Evolutionary conservation across 176 grass and related monocot species (phyloP), one percentile per base, ranked within the genome.

Genomic region (Puccinellia tenuiflora): DNA sequence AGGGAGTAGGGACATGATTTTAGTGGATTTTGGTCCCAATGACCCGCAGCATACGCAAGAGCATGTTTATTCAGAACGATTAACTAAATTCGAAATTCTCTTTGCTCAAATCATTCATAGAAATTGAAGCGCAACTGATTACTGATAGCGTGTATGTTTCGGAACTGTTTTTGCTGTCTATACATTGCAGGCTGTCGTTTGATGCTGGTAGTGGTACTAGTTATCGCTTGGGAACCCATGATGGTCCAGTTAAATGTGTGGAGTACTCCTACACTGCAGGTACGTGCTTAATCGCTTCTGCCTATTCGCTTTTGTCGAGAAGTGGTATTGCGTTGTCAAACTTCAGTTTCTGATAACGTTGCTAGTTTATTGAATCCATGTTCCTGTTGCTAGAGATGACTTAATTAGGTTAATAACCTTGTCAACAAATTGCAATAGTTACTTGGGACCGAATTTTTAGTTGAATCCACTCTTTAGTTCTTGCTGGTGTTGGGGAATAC

Each of bases 191-290:
- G 51, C 81, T 83, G 77, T 45, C 62, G 39, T 88, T 91, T 53
- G 40, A 39, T 83, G 79, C 87, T n/a, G n/a, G n/a, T n/a, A n/a
- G n/a, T n/a, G n/a, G 71, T 17, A 87, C 61, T 67, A 87, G 81
- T 33, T 84, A 89, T 79, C 85, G 85, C 73, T 73, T 94, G 84
- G 92, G 87, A 78, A 78, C 57, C 16, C 89, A 91, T 85, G 89
- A 77, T 80, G 86, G 55, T 75, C 59, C 92, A 69, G 89, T 91
- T 69, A 37, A 72, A 22, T 94, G 86, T 78, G 80, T 94, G 37
- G 89, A 94, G 81, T 94, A 91, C 55, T 91, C 89, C 76, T 74
- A 78, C 54, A 35, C 84, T 69, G 52, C 81, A 82, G 89, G 89
- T 94, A 87, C 34, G 20, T 83, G 48, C 54, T 34, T 35, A 89